A percentile compares a stretch with the other conserved stretches of the same genome.
phyloP scores from a whole-genome alignment of 192 early-diverging fungal genomes.

The Linnemannia hyalina region DNA sequence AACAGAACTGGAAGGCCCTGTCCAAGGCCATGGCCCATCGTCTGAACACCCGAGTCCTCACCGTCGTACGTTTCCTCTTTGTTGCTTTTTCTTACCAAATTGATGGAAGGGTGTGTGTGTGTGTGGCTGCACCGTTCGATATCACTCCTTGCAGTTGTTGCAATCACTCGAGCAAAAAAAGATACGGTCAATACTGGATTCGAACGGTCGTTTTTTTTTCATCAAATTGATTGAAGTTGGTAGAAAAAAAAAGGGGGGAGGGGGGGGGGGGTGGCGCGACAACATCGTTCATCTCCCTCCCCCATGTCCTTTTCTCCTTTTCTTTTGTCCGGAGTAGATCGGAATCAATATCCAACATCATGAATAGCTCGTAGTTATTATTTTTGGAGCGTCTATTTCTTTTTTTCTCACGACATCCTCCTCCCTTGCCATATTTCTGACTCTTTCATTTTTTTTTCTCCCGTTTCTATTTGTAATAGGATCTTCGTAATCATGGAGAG shows the following conservation, averaged over 20 bases:
- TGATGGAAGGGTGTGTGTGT: neutral
- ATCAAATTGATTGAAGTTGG: no score
- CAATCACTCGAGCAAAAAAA: neutral
- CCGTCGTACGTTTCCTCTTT: slow-evolving; percentile 61
- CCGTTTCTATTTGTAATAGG: slow-evolving; percentile 51
- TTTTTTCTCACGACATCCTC: neutral
- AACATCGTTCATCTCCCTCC: no score
- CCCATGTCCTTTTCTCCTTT: neutral
- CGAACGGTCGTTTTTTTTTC: no score
- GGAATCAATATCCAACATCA: neutral
- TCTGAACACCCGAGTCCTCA: slow-evolving; percentile 74
- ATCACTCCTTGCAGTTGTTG: no score
- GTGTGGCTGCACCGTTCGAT: no score
- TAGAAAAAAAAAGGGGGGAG: no score
- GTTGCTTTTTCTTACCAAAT: neutral
- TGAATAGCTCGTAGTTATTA: neutral
- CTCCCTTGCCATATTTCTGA: neutral
- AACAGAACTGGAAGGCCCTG: slow-evolving; percentile 94
- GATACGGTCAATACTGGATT: neutral
- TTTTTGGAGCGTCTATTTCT: no score
- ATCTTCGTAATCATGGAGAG: slow-evolving; percentile 96
- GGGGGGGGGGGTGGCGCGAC: no score
- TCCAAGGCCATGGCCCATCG: slow-evolving; percentile 76
- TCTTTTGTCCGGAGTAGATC: neutral
- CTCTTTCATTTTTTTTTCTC: neutral